These are phyloP conservation scores for Phaeophleospora eucalypticola DNA, from an alignment of 2,329 filamentous ascomycete species.

Conservation along the genomic window DNA sequence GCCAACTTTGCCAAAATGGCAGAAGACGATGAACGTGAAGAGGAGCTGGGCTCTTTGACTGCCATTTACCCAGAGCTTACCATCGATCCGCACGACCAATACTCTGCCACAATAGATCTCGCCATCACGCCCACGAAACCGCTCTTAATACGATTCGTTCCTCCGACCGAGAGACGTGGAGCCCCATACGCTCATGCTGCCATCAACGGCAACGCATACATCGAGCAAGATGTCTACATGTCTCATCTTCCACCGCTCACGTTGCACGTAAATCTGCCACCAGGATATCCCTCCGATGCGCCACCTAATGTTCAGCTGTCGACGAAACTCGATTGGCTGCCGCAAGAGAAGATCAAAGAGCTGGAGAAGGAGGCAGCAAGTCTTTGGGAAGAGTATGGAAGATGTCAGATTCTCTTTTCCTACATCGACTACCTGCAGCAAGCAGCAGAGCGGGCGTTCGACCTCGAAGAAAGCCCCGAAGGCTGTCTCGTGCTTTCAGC, in stretches of 20 bases:
- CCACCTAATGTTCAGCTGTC: conserved; percentile 50
- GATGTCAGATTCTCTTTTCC: conserved; percentile 53
- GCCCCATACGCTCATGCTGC: conserved; percentile 10
- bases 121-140: conserved; percentile 53
- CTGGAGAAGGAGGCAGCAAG: conserved; percentile 46
- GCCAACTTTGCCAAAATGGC: conserved; percentile 8
- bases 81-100: conserved; percentile 44
- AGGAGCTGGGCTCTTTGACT: conserved; percentile 56
- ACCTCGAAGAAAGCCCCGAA: conserved; percentile 39
- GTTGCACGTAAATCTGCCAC: conserved; percentile 51
- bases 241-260: conserved; percentile 55
- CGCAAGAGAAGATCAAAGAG: conserved; percentile 39
- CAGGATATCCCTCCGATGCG: conserved; percentile 52
- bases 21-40: conserved; percentile 52
- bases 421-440: conserved; percentile 60
- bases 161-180: conserved; percentile 2
- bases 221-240: conserved; percentile 44
- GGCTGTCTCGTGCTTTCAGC: conserved; percentile 46
- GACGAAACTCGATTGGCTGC: conserved; percentile 52
- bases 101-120: conserved; percentile 52
- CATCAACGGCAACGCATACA: conserved; percentile 8
- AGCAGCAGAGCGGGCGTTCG: conserved; percentile 53
- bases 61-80: conserved; percentile 61
- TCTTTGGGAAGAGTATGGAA: conserved; percentile 59
- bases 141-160: conserved; percentile 37